A percentile compares a stretch with the other conserved stretches of the same genome.
Conservation (phyloP, 2,329 filamentous ascomycete genomes). For the Decorospora gaudefroyi region DNA sequence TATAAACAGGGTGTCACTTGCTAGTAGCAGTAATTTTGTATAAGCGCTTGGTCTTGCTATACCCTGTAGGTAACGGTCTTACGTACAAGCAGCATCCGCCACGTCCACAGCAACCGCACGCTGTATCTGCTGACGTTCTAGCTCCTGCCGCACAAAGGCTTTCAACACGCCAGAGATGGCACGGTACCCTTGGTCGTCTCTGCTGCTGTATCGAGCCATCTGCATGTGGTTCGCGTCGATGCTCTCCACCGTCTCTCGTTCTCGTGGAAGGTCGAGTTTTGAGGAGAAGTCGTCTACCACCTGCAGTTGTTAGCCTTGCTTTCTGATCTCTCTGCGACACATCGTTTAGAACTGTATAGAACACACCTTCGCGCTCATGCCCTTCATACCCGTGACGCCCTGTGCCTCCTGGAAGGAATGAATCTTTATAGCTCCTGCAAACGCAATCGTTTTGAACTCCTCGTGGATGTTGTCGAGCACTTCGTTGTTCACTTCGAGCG, state of each 20-base stretch:
- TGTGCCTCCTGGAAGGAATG: slow-evolving; percentile 47
- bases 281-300: slow-evolving; percentile 50
- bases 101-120: background rate
- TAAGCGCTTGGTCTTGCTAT: slow-evolving; percentile 8
- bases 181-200: slow-evolving; percentile 40
- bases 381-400: background rate
- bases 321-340: slow-evolving; percentile 3
- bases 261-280: slow-evolving; percentile 44
- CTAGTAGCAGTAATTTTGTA: slow-evolving; percentile 2
- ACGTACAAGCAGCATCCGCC: slow-evolving; percentile 11
- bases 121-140: slow-evolving; percentile 3
- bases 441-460: slow-evolving; percentile 40
- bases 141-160: slow-evolving; percentile 22
- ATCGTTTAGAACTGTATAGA: slow-evolving; percentile 6
- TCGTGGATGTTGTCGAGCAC: slow-evolving; percentile 49
- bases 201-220: slow-evolving; percentile 41
- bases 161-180: slow-evolving; percentile 37
- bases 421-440: slow-evolving; percentile 37
- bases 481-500: slow-evolving; percentile 44
- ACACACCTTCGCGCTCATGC: background rate
- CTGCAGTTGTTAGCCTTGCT: slow-evolving; percentile 29
- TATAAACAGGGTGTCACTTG: slow-evolving; percentile 11
- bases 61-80: slow-evolving; percentile 2
- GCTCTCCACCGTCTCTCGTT: slow-evolving; percentile 47
- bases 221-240: slow-evolving; percentile 51